Conservation (phyloP, 2,329 filamentous ascomycete species). For the Hypoxylon sp. region DNA sequence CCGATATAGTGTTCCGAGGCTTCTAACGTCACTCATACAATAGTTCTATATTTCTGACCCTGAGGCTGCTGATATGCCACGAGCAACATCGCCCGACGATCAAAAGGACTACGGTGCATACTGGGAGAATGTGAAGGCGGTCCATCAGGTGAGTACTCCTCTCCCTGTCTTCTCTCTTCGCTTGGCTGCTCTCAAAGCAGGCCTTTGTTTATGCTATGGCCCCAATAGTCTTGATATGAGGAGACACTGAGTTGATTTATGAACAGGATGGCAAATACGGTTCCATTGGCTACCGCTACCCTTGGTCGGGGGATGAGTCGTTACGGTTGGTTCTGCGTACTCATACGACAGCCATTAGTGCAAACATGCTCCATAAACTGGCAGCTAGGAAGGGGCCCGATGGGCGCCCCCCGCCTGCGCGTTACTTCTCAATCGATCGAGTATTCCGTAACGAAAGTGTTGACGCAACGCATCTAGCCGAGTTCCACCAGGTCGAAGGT, state of each 20-base stretch:
- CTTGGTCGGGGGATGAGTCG: conserved; percentile 90
- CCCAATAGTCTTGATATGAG: background rate
- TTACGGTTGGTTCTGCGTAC: conserved; percentile 91
- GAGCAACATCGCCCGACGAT: conserved; percentile 67
- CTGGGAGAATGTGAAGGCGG: conserved; percentile 87
- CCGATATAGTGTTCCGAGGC: background rate
- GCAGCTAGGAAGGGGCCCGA: conserved; percentile 84
- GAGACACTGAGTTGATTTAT: conserved; percentile 11
- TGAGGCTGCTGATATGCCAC: conserved; percentile 77
- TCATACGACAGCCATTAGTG: conserved; percentile 93
- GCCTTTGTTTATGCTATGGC: background rate
- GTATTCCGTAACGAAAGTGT: conserved; percentile 98
- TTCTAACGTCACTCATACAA: conserved; percentile 15
- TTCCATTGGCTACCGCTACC: conserved; percentile 96
- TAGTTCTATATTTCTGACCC: conserved; percentile 95
- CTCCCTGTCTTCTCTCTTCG: background rate
- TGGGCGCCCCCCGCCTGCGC: conserved; percentile 75
- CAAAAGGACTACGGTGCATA: conserved; percentile 84
- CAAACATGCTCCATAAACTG: conserved; percentile 91
- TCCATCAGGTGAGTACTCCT: conserved; percentile 73
- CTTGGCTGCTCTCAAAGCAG: background rate
- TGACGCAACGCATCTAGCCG: conserved; percentile 94
- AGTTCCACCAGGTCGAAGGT: conserved; percentile 99
- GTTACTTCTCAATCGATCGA: conserved; percentile 98
- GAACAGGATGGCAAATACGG: conserved; percentile 83